Evolutionary conservation across 257 asterid species (phyloP).

Genomic region (Solanum neorickii): DNA sequence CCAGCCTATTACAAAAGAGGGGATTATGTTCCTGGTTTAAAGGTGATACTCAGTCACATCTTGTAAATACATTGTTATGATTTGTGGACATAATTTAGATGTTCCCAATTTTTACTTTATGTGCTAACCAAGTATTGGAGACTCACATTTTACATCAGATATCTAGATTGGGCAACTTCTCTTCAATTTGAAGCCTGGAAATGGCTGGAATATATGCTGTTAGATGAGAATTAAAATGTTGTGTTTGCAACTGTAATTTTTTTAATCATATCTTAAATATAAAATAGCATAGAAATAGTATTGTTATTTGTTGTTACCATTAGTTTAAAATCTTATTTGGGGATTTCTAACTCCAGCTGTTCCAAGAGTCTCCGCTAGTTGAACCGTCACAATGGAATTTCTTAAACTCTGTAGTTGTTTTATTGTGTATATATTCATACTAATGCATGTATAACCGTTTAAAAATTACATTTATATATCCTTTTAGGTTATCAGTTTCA

Average conservation of each 20-base stretch:
- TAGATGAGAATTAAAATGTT: not conserved
- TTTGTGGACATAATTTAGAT: not conserved
- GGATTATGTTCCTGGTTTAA: constrained; percentile 94
- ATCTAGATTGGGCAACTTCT: not conserved
- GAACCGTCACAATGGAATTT: not conserved
- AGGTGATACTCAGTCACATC: constrained; percentile 32
- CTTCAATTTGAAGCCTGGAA: not conserved
- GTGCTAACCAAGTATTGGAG: not conserved
- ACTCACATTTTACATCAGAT: not conserved
- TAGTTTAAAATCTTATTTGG: not conserved
- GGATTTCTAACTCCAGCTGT: not conserved
- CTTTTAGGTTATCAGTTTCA: not conserved
- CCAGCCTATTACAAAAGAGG: constrained; percentile 98
- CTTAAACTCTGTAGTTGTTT: not conserved
- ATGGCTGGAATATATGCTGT: not conserved
- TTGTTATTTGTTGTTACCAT: not conserved
- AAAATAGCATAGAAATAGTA: not conserved
- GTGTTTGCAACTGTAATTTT: not conserved
- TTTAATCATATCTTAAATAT: not conserved
- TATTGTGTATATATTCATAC: not conserved
- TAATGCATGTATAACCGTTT: not conserved
- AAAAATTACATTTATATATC: not conserved
- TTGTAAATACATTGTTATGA: not conserved
- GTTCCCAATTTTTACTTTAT: not conserved
- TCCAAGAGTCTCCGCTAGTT: not conserved